phyloP scores from a whole-genome alignment of 805 yeast species.

The Monosporozyma aquatica region DNA sequence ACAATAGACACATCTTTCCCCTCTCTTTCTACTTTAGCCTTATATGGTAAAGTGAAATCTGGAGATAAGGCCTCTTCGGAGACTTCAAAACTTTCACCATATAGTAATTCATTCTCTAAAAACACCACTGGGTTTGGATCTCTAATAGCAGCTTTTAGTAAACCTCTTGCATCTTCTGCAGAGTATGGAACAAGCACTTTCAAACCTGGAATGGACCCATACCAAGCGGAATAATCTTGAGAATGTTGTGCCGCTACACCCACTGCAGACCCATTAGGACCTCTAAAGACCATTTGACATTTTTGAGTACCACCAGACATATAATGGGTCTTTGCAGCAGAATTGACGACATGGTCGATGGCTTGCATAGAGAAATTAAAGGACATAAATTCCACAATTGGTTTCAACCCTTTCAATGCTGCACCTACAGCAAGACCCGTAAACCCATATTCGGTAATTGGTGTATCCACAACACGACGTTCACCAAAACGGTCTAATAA shows the following conservation, averaged over 20 bases:
- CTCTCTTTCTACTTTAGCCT: conserved; percentile 89
- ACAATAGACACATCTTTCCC: conserved; percentile 88
- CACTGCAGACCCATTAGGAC: conserved; percentile 99
- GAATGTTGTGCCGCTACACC: conserved; percentile 99
- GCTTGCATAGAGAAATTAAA: conserved; percentile 99
- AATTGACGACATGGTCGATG: conserved; percentile 95
- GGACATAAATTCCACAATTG: conserved; percentile 97
- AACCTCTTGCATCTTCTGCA: conserved; percentile 92
- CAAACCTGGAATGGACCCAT: conserved; percentile 95
- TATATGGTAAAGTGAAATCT: conserved; percentile 84
- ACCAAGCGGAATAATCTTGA: conserved; percentile 96
- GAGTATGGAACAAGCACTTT: conserved; percentile 94
- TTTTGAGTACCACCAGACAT: conserved; percentile 99
- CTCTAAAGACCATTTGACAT: conserved; percentile 95
- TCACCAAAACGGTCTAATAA: conserved; percentile 92
- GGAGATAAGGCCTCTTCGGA: conserved; percentile 81
- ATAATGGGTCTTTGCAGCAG: conserved; percentile 97
- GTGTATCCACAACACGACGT: conserved; percentile 88
- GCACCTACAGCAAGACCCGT: conserved; percentile 93
- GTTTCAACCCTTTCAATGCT: conserved; percentile 92
- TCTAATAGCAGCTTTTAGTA: conserved; percentile 91
- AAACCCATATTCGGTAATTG: conserved; percentile 99
- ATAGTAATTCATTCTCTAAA: conserved; percentile 90
- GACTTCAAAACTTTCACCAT: conserved; percentile 85
- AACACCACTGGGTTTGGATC: conserved; percentile 97